phyloP scores from a whole-genome alignment of 306 rosid genomes.

The Quercus aquifolioides region DNA sequence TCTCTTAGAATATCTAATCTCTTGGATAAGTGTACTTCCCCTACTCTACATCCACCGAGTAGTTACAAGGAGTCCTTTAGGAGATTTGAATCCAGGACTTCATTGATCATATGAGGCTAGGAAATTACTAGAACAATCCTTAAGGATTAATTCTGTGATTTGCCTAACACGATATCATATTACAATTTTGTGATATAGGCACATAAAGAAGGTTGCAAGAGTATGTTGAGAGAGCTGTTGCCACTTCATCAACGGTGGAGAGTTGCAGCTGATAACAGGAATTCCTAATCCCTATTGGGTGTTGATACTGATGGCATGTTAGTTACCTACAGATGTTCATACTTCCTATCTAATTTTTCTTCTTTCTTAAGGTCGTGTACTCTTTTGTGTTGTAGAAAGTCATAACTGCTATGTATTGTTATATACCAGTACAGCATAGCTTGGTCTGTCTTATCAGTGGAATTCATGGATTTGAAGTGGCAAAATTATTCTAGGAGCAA shows the following conservation, averaged over 20 bases:
- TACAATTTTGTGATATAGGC: constrained; percentile 5
- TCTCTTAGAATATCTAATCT: too few relatives aligned
- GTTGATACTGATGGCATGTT: background rate
- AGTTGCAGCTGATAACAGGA: background rate
- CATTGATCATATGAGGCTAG: too few relatives aligned
- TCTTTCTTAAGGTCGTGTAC: background rate
- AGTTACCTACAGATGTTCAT: background rate
- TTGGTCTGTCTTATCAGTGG: background rate
- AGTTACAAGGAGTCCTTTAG: too few relatives aligned
- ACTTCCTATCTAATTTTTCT: background rate
- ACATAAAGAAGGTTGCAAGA: constrained; percentile 26
- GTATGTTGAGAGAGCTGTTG: background rate
- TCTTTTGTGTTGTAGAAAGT: background rate
- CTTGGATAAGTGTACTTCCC: too few relatives aligned
- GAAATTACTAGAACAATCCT: too few relatives aligned
- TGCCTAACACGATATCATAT: background rate
- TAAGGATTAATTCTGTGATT: too few relatives aligned
- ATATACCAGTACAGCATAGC: background rate
- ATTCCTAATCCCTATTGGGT: background rate
- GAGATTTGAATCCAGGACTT: too few relatives aligned
- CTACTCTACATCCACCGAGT: too few relatives aligned
- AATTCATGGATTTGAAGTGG: too few relatives aligned
- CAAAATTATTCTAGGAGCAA: too few relatives aligned
- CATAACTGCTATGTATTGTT: background rate
- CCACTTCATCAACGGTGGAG: constrained; percentile 5